Evolutionary conservation across 2,329 filamentous ascomycete species (phyloP).

Genomic region (Xylaria sp.): DNA sequence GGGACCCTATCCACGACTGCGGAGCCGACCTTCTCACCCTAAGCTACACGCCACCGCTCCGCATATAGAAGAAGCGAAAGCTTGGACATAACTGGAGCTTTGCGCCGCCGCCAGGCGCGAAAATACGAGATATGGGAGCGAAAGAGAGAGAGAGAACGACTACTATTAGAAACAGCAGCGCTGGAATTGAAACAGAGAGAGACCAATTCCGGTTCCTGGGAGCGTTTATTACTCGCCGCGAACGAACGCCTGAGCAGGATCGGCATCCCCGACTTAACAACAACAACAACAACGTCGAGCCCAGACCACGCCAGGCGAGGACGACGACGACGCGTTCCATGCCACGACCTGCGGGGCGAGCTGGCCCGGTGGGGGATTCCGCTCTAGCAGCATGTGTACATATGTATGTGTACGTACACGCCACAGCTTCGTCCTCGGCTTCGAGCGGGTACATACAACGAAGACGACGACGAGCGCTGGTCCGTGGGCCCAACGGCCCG

Average conservation of each 20-base stretch:
- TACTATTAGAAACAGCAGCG: not conserved
- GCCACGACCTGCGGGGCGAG: constrained; percentile 4
- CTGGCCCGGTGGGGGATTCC: constrained; percentile 7
- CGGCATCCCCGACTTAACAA: constrained; percentile 7
- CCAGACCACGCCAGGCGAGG: no score
- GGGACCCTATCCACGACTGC: no score
- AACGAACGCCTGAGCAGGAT: constrained; percentile 5
- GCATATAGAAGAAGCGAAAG: not conserved
- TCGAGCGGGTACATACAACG: no score
- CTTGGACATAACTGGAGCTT: not conserved
- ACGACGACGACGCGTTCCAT: constrained; percentile 7
- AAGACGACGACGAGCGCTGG: constrained; percentile 6
- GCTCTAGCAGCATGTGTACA: constrained; percentile 3
- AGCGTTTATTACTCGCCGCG: not conserved
- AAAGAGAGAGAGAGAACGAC: no score
- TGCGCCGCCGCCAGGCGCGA: not conserved
- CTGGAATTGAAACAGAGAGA: not conserved
- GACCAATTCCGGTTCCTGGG: not conserved
- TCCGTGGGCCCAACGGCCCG: not conserved
- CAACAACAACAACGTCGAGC: no score
- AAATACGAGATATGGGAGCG: not conserved
- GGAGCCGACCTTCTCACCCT: no score
- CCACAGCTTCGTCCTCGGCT: constrained; percentile 8
- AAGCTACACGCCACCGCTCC: not conserved
- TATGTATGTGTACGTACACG: no score